Conservation (phyloP, 768 basidiomycete species). For the Leccinum uliginosum region DNA sequence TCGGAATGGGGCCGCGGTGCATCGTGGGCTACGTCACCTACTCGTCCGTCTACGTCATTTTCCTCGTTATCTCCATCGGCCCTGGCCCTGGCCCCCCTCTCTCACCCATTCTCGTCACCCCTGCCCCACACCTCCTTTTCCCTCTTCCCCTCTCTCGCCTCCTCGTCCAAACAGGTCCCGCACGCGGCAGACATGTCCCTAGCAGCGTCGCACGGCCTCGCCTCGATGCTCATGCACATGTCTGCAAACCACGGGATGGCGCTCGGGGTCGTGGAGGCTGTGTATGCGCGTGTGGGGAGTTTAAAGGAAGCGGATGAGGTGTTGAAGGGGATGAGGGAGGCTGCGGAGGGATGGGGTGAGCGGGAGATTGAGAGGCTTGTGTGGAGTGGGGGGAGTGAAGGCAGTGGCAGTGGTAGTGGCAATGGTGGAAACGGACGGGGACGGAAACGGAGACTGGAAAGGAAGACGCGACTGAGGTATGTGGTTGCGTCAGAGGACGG, state of each 20-base stretch:
- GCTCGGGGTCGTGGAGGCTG: slow-evolving; percentile 36
- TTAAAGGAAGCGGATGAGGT: slow-evolving; percentile 37
- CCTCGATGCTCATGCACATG: slow-evolving; percentile 35
- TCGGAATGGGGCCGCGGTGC: background rate
- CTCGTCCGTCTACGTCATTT: background rate
- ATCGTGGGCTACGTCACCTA: background rate
- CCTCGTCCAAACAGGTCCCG: background rate
- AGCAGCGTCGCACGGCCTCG: slow-evolving; percentile 25
- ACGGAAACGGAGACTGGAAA: background rate
- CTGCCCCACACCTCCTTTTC: background rate
- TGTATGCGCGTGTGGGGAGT: slow-evolving; percentile 33
- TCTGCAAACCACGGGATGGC: slow-evolving; percentile 43
- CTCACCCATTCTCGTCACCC: background rate
- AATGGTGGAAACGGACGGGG: background rate
- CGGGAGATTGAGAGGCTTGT: slow-evolving; percentile 7
- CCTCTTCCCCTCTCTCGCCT: background rate
- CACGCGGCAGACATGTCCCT: slow-evolving; percentile 17
- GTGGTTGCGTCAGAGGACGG: slow-evolving; percentile 12
- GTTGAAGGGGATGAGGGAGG: slow-evolving; percentile 35
- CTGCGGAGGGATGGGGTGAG: slow-evolving; percentile 29
- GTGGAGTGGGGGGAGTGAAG: background rate
- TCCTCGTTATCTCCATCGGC: background rate
- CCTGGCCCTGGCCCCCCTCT: background rate
- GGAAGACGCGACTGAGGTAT: slow-evolving; percentile 4
- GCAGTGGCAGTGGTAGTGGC: no score